phyloP scores from a whole-genome alignment of 225 moss, liverwort and hornwort species.

The Climacium dendroides region DNA sequence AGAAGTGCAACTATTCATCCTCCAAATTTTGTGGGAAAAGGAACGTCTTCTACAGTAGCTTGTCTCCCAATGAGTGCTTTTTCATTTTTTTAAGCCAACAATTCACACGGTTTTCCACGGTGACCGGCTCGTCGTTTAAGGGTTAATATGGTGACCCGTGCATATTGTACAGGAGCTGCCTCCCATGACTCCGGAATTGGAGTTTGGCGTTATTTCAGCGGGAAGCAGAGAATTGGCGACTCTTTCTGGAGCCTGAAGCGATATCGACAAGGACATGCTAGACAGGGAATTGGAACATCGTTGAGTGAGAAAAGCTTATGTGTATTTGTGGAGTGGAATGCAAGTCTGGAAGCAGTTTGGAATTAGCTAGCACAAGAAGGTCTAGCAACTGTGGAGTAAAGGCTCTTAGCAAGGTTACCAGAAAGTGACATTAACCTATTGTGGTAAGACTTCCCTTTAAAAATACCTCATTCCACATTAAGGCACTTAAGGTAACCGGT shows the following conservation, averaged over 20 bases:
- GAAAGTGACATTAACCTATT: neutral
- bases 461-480: neutral
- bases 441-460: slow-evolving; percentile 13
- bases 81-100: too few species aligned
- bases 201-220: slow-evolving; percentile 8
- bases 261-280: neutral
- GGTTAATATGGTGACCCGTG: neutral
- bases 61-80: too few species aligned
- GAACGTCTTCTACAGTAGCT: too few species aligned
- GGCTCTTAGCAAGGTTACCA: neutral
- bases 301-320: neutral
- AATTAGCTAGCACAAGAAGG: neutral
- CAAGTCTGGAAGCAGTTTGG: neutral
- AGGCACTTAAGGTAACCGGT: slow-evolving; percentile 12
- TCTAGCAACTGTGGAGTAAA: neutral
- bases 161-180: neutral
- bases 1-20: too few species aligned
- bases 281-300: neutral
- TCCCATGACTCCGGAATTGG: neutral
- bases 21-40: too few species aligned
- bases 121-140: too few species aligned
- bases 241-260: neutral
- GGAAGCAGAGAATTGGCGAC: slow-evolving; percentile 4
- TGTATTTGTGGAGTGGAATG: slow-evolving; percentile 2
- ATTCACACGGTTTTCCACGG: too few species aligned